phyloP scores from a whole-genome alignment of 306 rosid species.

The Canavalia ensiformis region DNA sequence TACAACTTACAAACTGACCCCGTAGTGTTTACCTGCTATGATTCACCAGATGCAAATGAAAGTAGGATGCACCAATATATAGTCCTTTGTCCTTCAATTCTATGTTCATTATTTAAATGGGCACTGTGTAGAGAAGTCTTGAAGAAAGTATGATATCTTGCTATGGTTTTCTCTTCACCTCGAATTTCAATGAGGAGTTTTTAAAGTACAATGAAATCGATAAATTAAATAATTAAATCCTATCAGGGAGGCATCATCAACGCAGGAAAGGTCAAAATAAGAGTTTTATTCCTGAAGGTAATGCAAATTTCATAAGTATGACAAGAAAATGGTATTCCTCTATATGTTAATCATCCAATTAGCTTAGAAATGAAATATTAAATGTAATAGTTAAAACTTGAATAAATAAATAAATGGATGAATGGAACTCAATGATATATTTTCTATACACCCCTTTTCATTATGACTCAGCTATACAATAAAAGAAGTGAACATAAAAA shows the following conservation, averaged over 20 bases:
- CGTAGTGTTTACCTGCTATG: neutral
- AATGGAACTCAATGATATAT: no score
- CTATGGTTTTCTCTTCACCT: neutral
- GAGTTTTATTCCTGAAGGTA: neutral
- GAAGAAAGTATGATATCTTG: neutral
- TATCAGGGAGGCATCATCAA: neutral
- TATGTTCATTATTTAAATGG: neutral
- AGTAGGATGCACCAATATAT: neutral
- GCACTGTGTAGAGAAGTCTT: neutral
- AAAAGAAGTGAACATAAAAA: no score
- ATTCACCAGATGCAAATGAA: constrained; percentile 28
- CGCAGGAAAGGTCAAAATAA: neutral
- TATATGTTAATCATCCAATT: no score
- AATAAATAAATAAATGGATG: no score
- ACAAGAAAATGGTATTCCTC: neutral
- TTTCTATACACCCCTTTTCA: no score
- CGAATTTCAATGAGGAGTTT: neutral
- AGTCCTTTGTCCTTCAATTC: neutral
- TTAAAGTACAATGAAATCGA: neutral
- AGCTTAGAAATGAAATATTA: no score
- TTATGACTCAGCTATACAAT: no score
- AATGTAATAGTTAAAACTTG: no score
- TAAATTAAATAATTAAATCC: neutral
- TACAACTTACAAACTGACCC: neutral
- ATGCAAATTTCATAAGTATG: neutral